Conservation (phyloP, 305 asterid species). For the Ilex paraguariensis region DNA sequence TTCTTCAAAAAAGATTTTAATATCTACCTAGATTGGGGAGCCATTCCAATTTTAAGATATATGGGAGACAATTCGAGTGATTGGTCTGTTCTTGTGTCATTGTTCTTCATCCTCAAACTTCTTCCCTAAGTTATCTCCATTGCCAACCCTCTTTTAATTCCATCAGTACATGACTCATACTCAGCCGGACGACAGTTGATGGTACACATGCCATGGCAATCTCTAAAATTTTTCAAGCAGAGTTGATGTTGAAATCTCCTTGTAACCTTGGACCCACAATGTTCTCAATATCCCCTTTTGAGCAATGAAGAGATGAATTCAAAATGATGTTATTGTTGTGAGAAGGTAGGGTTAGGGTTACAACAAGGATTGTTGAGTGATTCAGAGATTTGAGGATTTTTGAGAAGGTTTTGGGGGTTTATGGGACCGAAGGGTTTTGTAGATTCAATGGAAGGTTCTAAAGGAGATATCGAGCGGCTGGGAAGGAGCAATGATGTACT, state of each 20-base stretch:
- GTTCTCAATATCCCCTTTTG: background rate
- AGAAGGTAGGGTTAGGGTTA: constrained; percentile 54
- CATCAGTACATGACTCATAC: background rate
- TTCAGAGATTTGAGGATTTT: constrained; percentile 55
- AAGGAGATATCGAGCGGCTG: constrained; percentile 18
- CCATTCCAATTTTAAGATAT: too few relatives aligned
- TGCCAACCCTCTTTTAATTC: background rate
- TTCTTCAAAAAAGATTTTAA: too few relatives aligned
- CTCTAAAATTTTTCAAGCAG: background rate
- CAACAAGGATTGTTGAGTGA: constrained; percentile 37
- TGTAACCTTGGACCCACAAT: background rate
- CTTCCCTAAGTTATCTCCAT: background rate
- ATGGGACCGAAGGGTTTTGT: constrained; percentile 15
- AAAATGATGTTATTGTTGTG: constrained; percentile 9
- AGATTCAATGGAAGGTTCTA: constrained; percentile 10
- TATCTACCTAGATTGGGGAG: too few relatives aligned
- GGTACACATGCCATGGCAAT: background rate
- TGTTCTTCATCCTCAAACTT: background rate
- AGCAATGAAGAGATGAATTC: background rate
- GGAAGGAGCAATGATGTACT: constrained; percentile 48
- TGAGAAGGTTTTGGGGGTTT: constrained; percentile 18
- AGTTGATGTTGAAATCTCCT: background rate
- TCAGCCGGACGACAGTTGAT: background rate
- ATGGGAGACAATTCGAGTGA: too few relatives aligned
- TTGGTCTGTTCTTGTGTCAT: too few relatives aligned